Percentiles rank a stretch among this genome's conserved stretches.
These are phyloP conservation scores for Diplodia corticola DNA, from an alignment of 2,329 filamentous ascomycete genomes.

Conservation along the genomic window DNA sequence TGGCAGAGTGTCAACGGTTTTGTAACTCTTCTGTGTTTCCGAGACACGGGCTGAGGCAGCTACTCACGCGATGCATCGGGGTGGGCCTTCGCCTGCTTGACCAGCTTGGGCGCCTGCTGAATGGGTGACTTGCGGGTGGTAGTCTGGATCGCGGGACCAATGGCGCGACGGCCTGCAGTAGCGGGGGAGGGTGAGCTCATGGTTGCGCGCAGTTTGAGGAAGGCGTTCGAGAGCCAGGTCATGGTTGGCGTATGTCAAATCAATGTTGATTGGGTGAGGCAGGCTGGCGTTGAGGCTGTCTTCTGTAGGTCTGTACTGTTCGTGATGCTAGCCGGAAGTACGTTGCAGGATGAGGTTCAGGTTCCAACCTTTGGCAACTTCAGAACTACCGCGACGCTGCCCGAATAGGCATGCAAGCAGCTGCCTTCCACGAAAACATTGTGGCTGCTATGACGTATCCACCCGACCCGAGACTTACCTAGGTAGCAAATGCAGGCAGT, in stretches of 20 bases:
- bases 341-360: background rate
- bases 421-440: background rate
- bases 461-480: background rate
- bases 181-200: background rate
- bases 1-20: background rate
- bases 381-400: background rate
- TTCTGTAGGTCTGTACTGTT: background rate
- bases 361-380: background rate
- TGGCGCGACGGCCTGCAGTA: background rate
- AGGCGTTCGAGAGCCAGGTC: background rate
- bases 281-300: background rate
- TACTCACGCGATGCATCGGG: background rate
- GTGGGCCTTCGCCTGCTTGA: background rate
- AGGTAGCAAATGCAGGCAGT: background rate
- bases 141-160: constrained; percentile 1
- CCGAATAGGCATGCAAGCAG: background rate
- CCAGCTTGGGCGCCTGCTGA: background rate
- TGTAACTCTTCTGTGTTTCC: background rate
- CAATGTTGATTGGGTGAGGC: background rate
- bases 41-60: background rate
- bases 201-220: constrained; percentile 5
- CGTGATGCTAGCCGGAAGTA: background rate
- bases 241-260: background rate
- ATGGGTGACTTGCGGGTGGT: background rate
- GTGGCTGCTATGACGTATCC: background rate